Percentiles rank a stretch among this genome's conserved stretches.
phyloP scores from a whole-genome alignment of 2,329 filamentous ascomycete species.

The Ramularia endophylla region DNA sequence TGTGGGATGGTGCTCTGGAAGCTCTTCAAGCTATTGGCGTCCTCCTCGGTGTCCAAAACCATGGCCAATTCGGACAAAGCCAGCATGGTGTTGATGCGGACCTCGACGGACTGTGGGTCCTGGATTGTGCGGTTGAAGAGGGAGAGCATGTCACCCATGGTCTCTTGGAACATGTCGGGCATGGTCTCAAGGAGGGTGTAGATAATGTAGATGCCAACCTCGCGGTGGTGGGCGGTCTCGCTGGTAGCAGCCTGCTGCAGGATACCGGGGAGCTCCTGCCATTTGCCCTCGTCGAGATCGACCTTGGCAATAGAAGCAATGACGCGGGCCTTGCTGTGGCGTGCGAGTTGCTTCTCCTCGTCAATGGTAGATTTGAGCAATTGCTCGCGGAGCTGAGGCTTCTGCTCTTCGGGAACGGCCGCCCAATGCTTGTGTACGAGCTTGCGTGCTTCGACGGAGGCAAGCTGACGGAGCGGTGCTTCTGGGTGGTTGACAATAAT shows the following conservation, averaged over 20 bases:
- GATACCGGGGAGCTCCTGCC: constrained; percentile 71
- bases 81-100: constrained; percentile 90
- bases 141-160: constrained; percentile 70
- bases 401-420: constrained; percentile 65
- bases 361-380: constrained; percentile 77
- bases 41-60: constrained; percentile 82
- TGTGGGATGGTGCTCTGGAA: constrained; percentile 77
- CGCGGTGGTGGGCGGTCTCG: constrained; percentile 69
- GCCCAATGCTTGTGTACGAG: constrained; percentile 84
- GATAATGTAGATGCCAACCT: constrained; percentile 88
- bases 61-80: constrained; percentile 83
- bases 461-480: constrained; percentile 73
- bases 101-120: constrained; percentile 84
- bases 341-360: constrained; percentile 68
- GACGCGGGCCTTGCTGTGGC: constrained; percentile 82
- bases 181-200: constrained; percentile 87
- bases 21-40: constrained; percentile 62
- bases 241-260: constrained; percentile 75
- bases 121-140: constrained; percentile 83
- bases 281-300: constrained; percentile 82
- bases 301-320: constrained; percentile 80
- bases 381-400: constrained; percentile 71
- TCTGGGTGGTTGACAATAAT: constrained; percentile 73
- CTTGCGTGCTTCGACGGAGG: constrained; percentile 81
- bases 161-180: constrained; percentile 75